Conservation (phyloP, 1,284 basidiomycete species). For the Porogramme epimiltina region DNA sequence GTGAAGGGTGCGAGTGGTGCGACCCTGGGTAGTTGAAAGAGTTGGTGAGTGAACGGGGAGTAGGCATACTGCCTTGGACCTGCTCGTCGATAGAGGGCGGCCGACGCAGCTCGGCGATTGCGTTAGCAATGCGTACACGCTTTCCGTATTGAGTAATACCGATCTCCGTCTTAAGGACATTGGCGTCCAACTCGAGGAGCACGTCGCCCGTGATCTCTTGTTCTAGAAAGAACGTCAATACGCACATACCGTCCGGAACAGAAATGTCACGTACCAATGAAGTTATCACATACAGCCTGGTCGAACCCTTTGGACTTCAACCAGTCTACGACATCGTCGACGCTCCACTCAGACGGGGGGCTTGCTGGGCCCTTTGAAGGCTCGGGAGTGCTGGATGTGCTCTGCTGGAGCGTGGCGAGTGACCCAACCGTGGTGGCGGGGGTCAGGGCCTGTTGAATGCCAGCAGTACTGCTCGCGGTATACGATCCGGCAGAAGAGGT, state of each 20-base stretch:
- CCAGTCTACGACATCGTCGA: constrained; percentile 93
- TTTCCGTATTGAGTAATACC: constrained; percentile 95
- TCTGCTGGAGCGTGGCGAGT: constrained; percentile 13
- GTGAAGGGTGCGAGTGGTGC: constrained; percentile 36
- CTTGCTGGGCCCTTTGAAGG: constrained; percentile 22
- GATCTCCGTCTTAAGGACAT: constrained; percentile 92
- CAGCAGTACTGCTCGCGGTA: constrained; percentile 26
- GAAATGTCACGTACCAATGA: constrained; percentile 62
- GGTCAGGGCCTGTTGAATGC: constrained; percentile 29
- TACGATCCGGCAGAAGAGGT: constrained; percentile 33
- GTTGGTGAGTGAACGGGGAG: constrained; percentile 41
- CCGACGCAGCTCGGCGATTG: constrained; percentile 87
- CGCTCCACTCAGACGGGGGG: constrained; percentile 78
- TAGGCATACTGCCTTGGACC: constrained; percentile 19
- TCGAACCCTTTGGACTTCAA: constrained; percentile 86
- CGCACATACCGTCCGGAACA: neutral
- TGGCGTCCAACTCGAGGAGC: constrained; percentile 90
- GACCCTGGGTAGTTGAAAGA: constrained; percentile 30
- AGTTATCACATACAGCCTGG: constrained; percentile 80
- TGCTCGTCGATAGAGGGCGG: constrained; percentile 53
- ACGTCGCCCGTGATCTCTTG: constrained; percentile 99
- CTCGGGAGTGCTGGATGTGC: constrained; percentile 8
- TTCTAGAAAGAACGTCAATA: constrained; percentile 47
- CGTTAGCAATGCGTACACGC: constrained; percentile 90
- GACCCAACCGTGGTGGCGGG: constrained; percentile 30